phyloP scores from a whole-genome alignment of 2,329 filamentous ascomycete genomes.

The Scleromitrula shiraiana region DNA sequence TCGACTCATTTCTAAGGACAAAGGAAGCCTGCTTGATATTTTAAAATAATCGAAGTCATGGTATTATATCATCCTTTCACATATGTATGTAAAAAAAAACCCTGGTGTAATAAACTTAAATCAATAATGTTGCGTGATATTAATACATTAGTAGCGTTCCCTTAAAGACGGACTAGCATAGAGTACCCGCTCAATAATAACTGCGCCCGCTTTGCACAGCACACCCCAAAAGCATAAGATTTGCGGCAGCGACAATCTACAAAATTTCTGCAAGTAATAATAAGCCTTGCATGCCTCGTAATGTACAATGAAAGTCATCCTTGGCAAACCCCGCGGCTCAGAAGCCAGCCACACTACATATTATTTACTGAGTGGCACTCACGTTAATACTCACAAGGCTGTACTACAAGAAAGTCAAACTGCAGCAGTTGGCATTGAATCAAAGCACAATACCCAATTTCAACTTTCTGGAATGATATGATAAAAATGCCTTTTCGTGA shows the following conservation, averaged over 20 bases:
- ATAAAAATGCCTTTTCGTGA: slow-evolving; percentile 51
- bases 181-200: neutral
- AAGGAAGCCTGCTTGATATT: too few relatives aligned
- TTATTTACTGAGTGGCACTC: slow-evolving; percentile 15
- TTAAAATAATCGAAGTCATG: too few relatives aligned
- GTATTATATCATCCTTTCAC: too few relatives aligned
- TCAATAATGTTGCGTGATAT: too few relatives aligned
- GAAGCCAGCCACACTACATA: slow-evolving; percentile 20
- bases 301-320: slow-evolving; percentile 4
- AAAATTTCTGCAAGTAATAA: neutral
- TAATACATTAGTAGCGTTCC: neutral
- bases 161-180: neutral
- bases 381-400: slow-evolving; percentile 8
- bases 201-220: slow-evolving; percentile 5
- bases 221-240: slow-evolving; percentile 13
- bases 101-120: too few relatives aligned
- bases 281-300: slow-evolving; percentile 6
- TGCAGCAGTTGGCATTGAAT: neutral
- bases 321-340: slow-evolving; percentile 14
- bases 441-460: slow-evolving; percentile 2
- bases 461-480: neutral
- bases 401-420: slow-evolving; percentile 4
- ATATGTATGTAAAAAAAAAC: too few relatives aligned
- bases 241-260: slow-evolving; percentile 16
- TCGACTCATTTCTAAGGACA: too few relatives aligned